A percentile compares a stretch with the other conserved stretches of the same genome.
Evolutionary conservation across 257 asterid species (phyloP).

Genomic region (Orobanche coerulescens): DNA sequence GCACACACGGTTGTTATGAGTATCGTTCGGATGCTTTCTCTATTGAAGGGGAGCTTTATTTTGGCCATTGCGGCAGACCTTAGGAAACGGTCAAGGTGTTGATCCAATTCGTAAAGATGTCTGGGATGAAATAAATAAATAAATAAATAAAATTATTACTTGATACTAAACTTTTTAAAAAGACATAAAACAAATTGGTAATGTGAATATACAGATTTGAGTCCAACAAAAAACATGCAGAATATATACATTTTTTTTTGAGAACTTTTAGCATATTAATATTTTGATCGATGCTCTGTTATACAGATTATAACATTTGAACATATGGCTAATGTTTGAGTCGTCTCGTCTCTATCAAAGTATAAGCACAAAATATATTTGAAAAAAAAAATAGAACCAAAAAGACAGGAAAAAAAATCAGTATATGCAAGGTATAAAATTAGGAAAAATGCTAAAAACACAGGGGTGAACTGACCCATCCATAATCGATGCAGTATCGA

Average conservation of each 20-base stretch:
- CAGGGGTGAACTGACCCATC: constrained; percentile 47
- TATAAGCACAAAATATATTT: background rate
- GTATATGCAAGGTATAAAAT: too few species aligned
- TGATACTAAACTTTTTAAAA: background rate
- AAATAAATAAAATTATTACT: background rate
- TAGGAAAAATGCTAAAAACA: too few species aligned
- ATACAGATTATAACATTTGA: background rate
- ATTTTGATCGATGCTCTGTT: background rate
- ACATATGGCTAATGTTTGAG: background rate
- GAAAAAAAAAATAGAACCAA: background rate
- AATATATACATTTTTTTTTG: background rate
- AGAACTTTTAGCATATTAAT: background rate
- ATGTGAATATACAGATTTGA: background rate
- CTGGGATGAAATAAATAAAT: constrained; percentile 31
- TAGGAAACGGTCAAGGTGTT: constrained; percentile 76
- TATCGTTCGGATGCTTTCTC: constrained; percentile 56
- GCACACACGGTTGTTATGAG: constrained; percentile 77
- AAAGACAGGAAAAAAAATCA: background rate
- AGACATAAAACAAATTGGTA: background rate
- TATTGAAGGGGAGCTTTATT: constrained; percentile 57
- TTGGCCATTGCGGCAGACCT: constrained; percentile 82
- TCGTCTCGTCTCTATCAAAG: background rate
- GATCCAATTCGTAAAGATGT: constrained; percentile 77
- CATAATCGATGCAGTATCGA: constrained; percentile 78
- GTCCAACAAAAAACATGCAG: background rate